Evolutionary conservation across 805 yeast genomes (phyloP).

Genomic region (Suhomyces emberorum): DNA sequence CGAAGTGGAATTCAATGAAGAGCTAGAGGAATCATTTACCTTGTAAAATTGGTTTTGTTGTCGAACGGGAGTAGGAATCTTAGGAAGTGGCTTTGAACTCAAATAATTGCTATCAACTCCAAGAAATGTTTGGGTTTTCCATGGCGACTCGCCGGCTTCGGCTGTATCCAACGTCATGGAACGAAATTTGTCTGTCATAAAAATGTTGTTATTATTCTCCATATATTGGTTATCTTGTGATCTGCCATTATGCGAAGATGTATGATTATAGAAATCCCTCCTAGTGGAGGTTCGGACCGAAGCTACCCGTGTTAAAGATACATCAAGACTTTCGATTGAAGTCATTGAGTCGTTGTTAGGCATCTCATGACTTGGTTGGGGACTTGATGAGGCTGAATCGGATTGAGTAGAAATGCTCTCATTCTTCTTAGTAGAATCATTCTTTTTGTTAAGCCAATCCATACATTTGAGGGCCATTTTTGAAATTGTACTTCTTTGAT

Average conservation of each 20-base stretch:
- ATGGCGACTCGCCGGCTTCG: background rate
- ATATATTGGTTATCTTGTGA: background rate
- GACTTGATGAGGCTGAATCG: background rate
- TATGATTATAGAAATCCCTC: constrained; percentile 35
- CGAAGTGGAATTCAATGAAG: constrained; percentile 17
- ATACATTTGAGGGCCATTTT: constrained; percentile 35
- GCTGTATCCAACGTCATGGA: constrained; percentile 1
- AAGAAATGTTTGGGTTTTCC: too few species aligned
- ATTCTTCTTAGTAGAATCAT: too few species aligned
- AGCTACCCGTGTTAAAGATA: constrained; percentile 28
- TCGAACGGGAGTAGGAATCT: constrained; percentile 9
- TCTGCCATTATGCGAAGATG: constrained; percentile 25
- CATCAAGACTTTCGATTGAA: constrained; percentile 15
- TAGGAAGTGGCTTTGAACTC: constrained; percentile 20
- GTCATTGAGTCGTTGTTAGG: constrained; percentile 14
- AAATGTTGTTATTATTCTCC: constrained; percentile 30
- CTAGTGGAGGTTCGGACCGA: constrained; percentile 34
- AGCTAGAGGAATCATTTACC: constrained; percentile 11
- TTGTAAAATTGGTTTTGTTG: constrained; percentile 5
- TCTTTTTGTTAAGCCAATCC: constrained; percentile 27
- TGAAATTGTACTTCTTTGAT: constrained; percentile 21
- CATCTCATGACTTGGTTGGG: background rate
- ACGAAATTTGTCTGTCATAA: constrained; percentile 11
- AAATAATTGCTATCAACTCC: constrained; percentile 23
- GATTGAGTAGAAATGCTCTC: background rate